Evolutionary conservation across 1,284 basidiomycete genomes (phyloP).

Genomic region (Mycosarcoma maydis): DNA sequence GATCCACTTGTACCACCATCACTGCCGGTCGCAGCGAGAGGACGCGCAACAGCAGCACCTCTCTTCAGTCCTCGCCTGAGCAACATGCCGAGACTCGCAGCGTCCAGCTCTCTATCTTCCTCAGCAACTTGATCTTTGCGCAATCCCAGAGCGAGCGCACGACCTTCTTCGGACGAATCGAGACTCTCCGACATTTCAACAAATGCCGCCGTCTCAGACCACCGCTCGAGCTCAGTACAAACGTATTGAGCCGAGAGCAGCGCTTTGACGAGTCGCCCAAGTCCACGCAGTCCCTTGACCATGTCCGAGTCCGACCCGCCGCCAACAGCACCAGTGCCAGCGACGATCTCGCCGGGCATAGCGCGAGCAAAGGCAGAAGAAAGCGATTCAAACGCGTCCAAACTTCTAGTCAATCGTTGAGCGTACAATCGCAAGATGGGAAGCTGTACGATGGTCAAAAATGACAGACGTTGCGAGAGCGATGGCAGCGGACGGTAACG

Average conservation of each 20-base stretch:
- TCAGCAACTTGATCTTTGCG: slow-evolving; percentile 33
- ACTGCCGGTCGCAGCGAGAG: slow-evolving; percentile 4
- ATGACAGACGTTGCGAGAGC: slow-evolving; percentile 79
- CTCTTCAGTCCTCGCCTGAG: slow-evolving; percentile 52
- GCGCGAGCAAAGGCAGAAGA: slow-evolving; percentile 79
- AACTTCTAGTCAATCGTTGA: slow-evolving; percentile 79
- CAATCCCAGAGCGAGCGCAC: slow-evolving; percentile 22
- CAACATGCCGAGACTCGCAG: slow-evolving; percentile 52
- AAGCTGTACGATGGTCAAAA: slow-evolving; percentile 84
- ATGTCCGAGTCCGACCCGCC: slow-evolving; percentile 47
- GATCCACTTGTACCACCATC: neutral
- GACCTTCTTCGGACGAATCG: slow-evolving; percentile 30
- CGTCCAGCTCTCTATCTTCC: slow-evolving; percentile 53
- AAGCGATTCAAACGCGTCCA: slow-evolving; percentile 87
- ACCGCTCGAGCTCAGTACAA: slow-evolving; percentile 47
- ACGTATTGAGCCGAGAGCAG: slow-evolving; percentile 52
- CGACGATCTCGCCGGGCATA: slow-evolving; percentile 78
- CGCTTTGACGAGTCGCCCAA: slow-evolving; percentile 60
- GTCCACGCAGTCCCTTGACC: slow-evolving; percentile 60
- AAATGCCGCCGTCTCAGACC: slow-evolving; percentile 52
- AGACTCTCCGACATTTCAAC: slow-evolving; percentile 51
- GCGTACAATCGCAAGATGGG: slow-evolving; percentile 83
- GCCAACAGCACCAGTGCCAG: slow-evolving; percentile 9
- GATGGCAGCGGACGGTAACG: slow-evolving; percentile 87
- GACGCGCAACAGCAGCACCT: slow-evolving; percentile 37